Percentiles rank a stretch among this genome's conserved stretches.
These are phyloP conservation scores for Saccharomycopsis crataegensis DNA, from an alignment of 1,139 yeast genomes.

Conservation along the genomic window DNA sequence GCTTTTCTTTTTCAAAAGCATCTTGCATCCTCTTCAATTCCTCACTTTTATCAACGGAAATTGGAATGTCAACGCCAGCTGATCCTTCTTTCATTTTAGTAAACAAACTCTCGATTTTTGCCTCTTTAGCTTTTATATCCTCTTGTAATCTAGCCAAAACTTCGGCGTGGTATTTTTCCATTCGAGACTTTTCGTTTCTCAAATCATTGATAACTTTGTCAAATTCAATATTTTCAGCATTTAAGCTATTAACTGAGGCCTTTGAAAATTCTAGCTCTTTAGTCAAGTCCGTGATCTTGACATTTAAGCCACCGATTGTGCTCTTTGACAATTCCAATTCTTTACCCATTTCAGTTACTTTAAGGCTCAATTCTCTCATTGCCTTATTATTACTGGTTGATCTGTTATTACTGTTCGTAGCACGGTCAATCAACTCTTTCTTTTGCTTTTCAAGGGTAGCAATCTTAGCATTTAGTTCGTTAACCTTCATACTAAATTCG, in stretches of 20 bases:
- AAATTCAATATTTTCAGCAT: neutral
- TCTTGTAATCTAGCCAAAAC: neutral
- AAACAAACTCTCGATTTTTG: neutral
- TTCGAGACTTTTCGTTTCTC: neutral
- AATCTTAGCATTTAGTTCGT: conserved; percentile 27
- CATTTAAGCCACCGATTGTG: neutral
- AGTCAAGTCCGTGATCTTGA: neutral
- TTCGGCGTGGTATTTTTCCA: neutral
- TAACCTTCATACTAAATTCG: conserved; percentile 32
- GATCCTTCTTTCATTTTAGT: neutral
- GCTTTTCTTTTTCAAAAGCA: conserved; percentile 15
- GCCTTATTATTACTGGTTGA: neutral
- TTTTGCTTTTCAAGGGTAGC: conserved; percentile 6
- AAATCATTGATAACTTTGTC: neutral
- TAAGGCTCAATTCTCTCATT: neutral
- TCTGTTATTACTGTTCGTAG: neutral
- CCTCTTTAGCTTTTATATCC: neutral
- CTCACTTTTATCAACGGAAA: neutral
- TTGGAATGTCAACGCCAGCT: neutral
- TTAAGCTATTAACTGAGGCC: neutral
- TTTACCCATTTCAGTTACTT: neutral
- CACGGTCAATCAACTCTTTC: conserved; percentile 1
- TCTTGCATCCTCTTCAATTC: neutral
- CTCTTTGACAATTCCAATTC: neutral
- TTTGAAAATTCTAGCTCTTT: neutral